Base-by-base conservation (phyloP, 192 early-diverging fungal species). In the Rhizophagus sp. region DNA sequence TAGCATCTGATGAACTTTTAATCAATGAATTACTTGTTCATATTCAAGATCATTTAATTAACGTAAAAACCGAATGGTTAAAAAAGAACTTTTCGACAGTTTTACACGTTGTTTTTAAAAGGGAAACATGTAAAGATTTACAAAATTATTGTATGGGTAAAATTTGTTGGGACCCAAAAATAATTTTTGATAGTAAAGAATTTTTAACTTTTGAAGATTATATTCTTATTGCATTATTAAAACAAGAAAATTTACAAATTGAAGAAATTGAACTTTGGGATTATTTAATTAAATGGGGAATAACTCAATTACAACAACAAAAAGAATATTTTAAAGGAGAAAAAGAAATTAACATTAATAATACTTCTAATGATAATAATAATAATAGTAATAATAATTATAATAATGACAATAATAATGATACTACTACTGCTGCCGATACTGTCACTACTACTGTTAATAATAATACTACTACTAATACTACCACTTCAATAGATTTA, bases 21-120 rank as follows among this genome's bases (percentile, higher is more conserved):
- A 76, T 76, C 22, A 25, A 76, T 61, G 74, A 64, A 3, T n/a
- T 76, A 17, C 19, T 76, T 11, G 27, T 7, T 30, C n/a, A 39
- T 8, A 78, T 78, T 34, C 76, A 78, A 57, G 47, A 78, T n/a
- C 76, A 78, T 50, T 25, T 78, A 7, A 66, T 66, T 9, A 67
- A 41, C 9, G 66, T 33, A 24, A 69, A 78, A 68, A 27, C 63
- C 9, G 39, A 62, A 44, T 78, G 76, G 76, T 13, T 78, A 12
- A 27, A 78, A 52, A 52, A 49, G 2, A 68, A 78, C 30, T 78
- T 78, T 57, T 33, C 62, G 3, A 44, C 68, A 17, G 66, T 78
- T 30, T 78, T 76, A 62, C 57, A 76, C 9, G 36, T 65, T 33
- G 34, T 68, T 2, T 78, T 68, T 78, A 15, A 63, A 17, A 33